Evolutionary conservation across 2,329 filamentous ascomycete genomes (phyloP).

Genomic region (Trichoderma sp.): DNA sequence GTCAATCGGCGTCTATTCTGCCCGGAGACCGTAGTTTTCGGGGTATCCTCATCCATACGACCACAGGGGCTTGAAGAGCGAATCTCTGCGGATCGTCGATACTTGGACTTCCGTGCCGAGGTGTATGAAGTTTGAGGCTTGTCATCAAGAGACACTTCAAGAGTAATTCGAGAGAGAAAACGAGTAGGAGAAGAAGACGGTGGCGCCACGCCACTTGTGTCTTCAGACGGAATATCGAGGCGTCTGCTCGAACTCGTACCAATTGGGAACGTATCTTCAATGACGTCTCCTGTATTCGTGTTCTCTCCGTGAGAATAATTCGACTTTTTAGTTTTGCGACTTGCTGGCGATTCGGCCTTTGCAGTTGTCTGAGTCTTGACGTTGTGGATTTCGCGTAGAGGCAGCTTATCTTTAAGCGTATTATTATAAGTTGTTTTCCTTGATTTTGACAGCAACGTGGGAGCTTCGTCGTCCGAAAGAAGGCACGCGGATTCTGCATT

Average conservation of each 20-base stretch:
- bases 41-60: not conserved
- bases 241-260: not conserved
- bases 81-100: not conserved
- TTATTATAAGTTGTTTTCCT: slow-evolving; percentile 7
- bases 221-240: not conserved
- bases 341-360: not conserved
- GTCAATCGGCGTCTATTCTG: not conserved
- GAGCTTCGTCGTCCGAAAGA: slow-evolving; percentile 45
- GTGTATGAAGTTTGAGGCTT: slow-evolving; percentile 1
- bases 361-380: not conserved
- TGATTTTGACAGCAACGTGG: slow-evolving; percentile 34
- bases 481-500: slow-evolving; percentile 31
- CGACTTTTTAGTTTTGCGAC: not conserved
- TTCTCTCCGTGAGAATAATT: not conserved
- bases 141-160: slow-evolving; percentile 9
- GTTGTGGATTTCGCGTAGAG: not conserved
- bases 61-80: not conserved
- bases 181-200: slow-evolving; percentile 23
- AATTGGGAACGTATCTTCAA: not conserved
- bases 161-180: not conserved
- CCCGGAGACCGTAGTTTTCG: not conserved
- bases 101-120: slow-evolving; percentile 18
- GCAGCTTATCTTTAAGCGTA: not conserved
- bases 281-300: not conserved
- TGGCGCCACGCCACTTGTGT: not conserved